Evolutionary conservation across 1,284 basidiomycete species (phyloP).

Genomic region (Vanrija sp.): DNA sequence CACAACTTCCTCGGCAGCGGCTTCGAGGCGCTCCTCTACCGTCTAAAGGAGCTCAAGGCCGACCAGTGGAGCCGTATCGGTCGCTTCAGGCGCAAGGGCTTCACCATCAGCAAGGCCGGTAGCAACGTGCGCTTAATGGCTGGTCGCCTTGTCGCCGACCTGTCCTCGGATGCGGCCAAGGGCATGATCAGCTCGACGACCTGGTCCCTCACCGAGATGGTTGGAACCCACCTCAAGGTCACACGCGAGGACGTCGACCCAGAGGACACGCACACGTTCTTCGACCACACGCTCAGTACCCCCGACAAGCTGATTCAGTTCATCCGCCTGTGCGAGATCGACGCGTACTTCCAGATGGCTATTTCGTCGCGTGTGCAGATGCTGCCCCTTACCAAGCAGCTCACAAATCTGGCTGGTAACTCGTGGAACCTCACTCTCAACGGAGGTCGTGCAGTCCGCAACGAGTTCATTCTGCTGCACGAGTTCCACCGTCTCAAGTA

Average conservation of each 20-base stretch:
- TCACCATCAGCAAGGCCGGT: constrained; percentile 72
- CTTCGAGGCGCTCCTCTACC: constrained; percentile 84
- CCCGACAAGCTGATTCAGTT: constrained; percentile 82
- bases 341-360: constrained; percentile 95
- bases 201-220: constrained; percentile 98
- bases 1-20: constrained; percentile 92
- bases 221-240: constrained; percentile 78
- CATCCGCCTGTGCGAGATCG: constrained; percentile 86
- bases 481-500: constrained; percentile 97
- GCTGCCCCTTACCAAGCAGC: constrained; percentile 81
- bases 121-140: constrained; percentile 78
- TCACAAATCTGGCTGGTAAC: constrained; percentile 97
- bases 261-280: constrained; percentile 86
- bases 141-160: constrained; percentile 85
- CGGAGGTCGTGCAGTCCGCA: constrained; percentile 93
- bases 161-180: constrained; percentile 91
- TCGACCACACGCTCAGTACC: constrained; percentile 75
- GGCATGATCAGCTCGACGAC: constrained; percentile 93
- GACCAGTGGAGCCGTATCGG: constrained; percentile 94
- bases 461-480: constrained; percentile 97
- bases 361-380: constrained; percentile 87
- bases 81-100: constrained; percentile 75
- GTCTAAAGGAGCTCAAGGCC: constrained; percentile 83
- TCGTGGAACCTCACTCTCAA: constrained; percentile 96
- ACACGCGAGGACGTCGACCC: constrained; percentile 90